Evolutionary conservation across 106 monocot species (phyloP).

Genomic region (Platanthera guangdongensis): DNA sequence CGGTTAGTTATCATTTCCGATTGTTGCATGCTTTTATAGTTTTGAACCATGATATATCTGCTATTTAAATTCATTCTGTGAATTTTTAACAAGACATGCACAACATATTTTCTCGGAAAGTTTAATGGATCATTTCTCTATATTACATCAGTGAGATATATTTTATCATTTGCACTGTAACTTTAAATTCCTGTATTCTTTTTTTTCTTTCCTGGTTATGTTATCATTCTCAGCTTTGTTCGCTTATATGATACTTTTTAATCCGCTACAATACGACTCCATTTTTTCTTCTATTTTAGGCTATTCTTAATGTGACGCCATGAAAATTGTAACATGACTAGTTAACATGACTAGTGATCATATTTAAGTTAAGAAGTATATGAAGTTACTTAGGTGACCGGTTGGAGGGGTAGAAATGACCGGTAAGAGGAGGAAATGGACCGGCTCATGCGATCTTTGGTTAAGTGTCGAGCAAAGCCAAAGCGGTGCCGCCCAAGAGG

Average conservation of each 20-base stretch:
- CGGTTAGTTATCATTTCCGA: constrained; percentile 24
- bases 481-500: no score
- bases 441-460: no score
- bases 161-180: not conserved
- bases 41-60: not conserved
- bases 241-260: no score
- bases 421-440: no score
- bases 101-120: not conserved
- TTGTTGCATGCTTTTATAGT: not conserved
- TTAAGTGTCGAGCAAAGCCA: no score
- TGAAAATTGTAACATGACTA: no score
- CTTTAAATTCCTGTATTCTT: not conserved
- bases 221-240: not conserved
- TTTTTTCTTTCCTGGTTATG: not conserved
- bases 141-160: not conserved
- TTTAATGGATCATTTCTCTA: not conserved
- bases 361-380: no score
- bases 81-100: not conserved
- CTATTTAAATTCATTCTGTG: not conserved
- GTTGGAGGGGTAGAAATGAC: no score
- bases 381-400: no score
- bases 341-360: no score
- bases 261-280: not conserved
- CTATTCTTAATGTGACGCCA: no score
- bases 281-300: not conserved